Conservation (phyloP, 2,329 filamentous ascomycete genomes). For the Penicillium sp. region DNA sequence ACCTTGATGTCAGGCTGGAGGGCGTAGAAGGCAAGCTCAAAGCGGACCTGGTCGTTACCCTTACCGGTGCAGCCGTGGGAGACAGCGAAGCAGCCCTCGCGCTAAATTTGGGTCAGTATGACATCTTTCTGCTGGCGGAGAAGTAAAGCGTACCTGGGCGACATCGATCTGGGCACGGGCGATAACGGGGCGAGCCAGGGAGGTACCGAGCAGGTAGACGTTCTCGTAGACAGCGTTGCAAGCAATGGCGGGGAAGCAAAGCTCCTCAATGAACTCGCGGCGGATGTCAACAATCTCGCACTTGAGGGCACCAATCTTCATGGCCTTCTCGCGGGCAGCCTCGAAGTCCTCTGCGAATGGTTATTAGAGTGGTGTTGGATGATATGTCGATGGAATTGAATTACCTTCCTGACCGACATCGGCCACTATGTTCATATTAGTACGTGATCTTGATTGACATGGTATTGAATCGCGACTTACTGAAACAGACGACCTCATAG, state of each 20-base stretch:
- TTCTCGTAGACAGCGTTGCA: slow-evolving; percentile 68
- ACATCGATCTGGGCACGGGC: slow-evolving; percentile 46
- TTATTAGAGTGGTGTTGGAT: slow-evolving; percentile 8
- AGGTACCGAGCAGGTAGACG: slow-evolving; percentile 57
- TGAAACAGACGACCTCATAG: slow-evolving; percentile 64
- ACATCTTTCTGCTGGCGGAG: background rate
- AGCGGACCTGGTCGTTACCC: slow-evolving; percentile 52
- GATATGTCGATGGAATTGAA: background rate
- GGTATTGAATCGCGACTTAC: slow-evolving; percentile 28
- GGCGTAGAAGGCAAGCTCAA: slow-evolving; percentile 53
- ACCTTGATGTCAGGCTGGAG: slow-evolving; percentile 50
- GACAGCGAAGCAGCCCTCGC: slow-evolving; percentile 46
- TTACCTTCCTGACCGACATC: slow-evolving; percentile 68
- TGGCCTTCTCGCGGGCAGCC: slow-evolving; percentile 70
- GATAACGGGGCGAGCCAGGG: slow-evolving; percentile 49
- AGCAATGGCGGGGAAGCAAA: slow-evolving; percentile 72
- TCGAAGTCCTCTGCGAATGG: slow-evolving; percentile 64
- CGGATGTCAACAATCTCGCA: slow-evolving; percentile 65
- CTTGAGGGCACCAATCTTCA: slow-evolving; percentile 67
- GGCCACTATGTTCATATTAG: slow-evolving; percentile 51
- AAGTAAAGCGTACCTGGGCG: slow-evolving; percentile 24
- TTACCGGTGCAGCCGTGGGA: slow-evolving; percentile 51
- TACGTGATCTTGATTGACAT: background rate
- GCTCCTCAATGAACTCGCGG: slow-evolving; percentile 73
- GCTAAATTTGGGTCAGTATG: slow-evolving; percentile 23